These are phyloP conservation scores for Trichophyton simii DNA, from an alignment of 2,329 filamentous ascomycete species.

Conservation along the genomic window DNA sequence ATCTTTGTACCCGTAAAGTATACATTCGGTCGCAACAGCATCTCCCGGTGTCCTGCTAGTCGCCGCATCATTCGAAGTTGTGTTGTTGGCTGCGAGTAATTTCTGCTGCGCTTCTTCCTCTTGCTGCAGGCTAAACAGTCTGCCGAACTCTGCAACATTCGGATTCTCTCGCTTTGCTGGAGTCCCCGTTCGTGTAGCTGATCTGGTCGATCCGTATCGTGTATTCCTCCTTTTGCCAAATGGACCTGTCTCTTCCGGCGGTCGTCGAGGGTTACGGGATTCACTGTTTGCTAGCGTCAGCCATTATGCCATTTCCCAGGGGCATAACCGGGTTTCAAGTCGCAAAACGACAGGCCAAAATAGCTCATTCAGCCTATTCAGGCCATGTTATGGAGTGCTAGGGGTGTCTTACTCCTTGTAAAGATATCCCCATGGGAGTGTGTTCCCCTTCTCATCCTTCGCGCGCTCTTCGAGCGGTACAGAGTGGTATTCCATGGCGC, in stretches of 20 bases:
- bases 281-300: slow-evolving; percentile 23
- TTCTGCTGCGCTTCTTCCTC: slow-evolving; percentile 28
- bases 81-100: slow-evolving; percentile 22
- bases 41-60: slow-evolving; percentile 24
- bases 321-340: neutral
- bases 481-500: slow-evolving; percentile 50
- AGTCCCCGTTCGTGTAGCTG: slow-evolving; percentile 46
- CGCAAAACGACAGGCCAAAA: neutral
- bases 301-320: neutral
- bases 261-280: slow-evolving; percentile 38
- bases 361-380: neutral
- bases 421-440: slow-evolving; percentile 51
- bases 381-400: neutral
- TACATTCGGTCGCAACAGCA: slow-evolving; percentile 60
- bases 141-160: slow-evolving; percentile 37
- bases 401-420: slow-evolving; percentile 43
- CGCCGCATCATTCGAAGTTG: slow-evolving; percentile 29
- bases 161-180: slow-evolving; percentile 46
- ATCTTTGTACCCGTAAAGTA: slow-evolving; percentile 70
- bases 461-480: slow-evolving; percentile 52
- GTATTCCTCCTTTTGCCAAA: slow-evolving; percentile 44
- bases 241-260: slow-evolving; percentile 48
- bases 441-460: slow-evolving; percentile 45
- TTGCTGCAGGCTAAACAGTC: slow-evolving; percentile 34
- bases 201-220: slow-evolving; percentile 33